These are phyloP conservation scores for Trichoderma sp. DNA, from an alignment of 2,329 filamentous ascomycete species.

Conservation along the genomic window DNA sequence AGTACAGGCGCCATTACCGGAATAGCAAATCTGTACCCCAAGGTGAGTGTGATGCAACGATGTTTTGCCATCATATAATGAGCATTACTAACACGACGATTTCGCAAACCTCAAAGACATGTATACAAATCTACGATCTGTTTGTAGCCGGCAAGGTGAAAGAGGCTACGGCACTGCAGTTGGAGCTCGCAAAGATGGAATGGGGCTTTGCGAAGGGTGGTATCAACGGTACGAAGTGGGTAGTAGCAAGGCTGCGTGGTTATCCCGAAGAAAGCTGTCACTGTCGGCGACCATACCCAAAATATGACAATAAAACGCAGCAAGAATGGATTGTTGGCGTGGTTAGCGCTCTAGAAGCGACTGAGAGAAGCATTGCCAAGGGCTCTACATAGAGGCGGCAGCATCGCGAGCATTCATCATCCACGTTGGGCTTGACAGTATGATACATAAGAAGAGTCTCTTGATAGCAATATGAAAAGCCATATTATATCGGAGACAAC, in stretches of 20 bases:
- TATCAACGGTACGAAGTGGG: constrained; percentile 61
- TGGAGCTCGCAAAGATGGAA: constrained; percentile 51
- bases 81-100: background rate
- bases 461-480: background rate
- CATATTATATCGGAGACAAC: background rate
- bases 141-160: constrained; percentile 45
- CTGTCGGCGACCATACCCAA: constrained; percentile 54
- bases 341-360: constrained; percentile 27
- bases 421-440: background rate
- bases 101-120: constrained; percentile 34
- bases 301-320: constrained; percentile 39
- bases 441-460: background rate
- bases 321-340: constrained; percentile 25
- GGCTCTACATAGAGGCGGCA: background rate
- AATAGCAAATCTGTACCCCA: constrained; percentile 61
- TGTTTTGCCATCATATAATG: accelerated
- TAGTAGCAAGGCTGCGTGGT: constrained; percentile 53
- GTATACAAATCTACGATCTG: constrained; percentile 49
- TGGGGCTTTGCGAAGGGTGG: constrained; percentile 57
- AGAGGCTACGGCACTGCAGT: constrained; percentile 50
- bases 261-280: constrained; percentile 51
- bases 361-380: constrained; percentile 26
- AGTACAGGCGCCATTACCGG: constrained; percentile 61
- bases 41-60: constrained; percentile 33
- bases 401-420: background rate